Evolutionary conservation across 495 filamentous ascomycete genomes (phyloP).

Genomic region (Neurospora sp.): DNA sequence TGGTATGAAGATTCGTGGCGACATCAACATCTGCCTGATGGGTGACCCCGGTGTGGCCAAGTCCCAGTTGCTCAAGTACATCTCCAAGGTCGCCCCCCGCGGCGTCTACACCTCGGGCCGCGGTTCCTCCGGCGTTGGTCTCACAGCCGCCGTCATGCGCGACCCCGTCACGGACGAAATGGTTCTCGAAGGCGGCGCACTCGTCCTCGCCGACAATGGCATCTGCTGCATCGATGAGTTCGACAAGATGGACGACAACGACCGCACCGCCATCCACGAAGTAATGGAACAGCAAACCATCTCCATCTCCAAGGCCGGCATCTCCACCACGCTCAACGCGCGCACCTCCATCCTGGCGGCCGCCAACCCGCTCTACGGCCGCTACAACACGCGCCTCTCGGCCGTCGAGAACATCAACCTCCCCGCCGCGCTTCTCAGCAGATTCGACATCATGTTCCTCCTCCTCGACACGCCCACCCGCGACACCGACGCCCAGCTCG

Average conservation of each 20-base stretch:
- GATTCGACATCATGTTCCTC: conserved; percentile 83
- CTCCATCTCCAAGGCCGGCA: conserved; percentile 96
- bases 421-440: conserved; percentile 52
- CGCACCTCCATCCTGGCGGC: conserved; percentile 96
- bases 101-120: conserved; percentile 97
- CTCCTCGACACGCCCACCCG: conserved; percentile 87
- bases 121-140: conserved; percentile 90
- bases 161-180: conserved; percentile 98
- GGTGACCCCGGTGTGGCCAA: conserved; percentile 99
- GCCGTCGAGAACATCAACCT: conserved; percentile 99
- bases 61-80: conserved; percentile 95
- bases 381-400: conserved; percentile 93
- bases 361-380: conserved; percentile 93
- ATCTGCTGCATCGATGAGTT: conserved; percentile 99
- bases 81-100: conserved; percentile 92
- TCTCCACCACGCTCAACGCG: conserved; percentile 90
- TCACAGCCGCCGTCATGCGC: conserved; percentile 96
- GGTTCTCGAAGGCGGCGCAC: conserved; percentile 92
- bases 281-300: conserved; percentile 99
- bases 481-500: conserved; percentile 86
- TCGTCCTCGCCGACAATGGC: conserved; percentile 93
- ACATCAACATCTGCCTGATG: conserved; percentile 98
- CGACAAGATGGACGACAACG: conserved; percentile 98
- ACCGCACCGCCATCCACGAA: conserved; percentile 97
- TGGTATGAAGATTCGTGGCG: conserved; percentile 95